phyloP scores from a whole-genome alignment of 139 green algal species.

The Chlamydomonas sp. region DNA sequence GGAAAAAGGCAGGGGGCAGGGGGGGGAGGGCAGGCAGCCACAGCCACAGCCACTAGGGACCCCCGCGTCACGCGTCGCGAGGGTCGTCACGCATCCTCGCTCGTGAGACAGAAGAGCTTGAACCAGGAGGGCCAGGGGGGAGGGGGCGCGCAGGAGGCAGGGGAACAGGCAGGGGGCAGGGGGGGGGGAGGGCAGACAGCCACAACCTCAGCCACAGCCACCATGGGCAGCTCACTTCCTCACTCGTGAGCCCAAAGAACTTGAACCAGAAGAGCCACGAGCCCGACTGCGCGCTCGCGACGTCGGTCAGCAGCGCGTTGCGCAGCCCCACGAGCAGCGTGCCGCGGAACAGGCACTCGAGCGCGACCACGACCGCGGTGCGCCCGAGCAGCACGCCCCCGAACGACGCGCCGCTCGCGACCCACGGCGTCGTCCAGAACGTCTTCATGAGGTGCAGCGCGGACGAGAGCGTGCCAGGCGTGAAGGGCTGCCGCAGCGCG shows the following conservation, averaged over 20 bases:
- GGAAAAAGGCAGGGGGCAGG: too few species aligned
- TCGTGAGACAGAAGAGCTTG: too few species aligned
- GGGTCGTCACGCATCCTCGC: too few species aligned
- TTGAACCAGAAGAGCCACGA: not conserved
- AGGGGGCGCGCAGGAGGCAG: not conserved
- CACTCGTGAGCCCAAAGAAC: not conserved
- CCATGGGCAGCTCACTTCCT: not conserved
- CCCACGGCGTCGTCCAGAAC: conserved; percentile 3
- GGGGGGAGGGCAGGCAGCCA: too few species aligned
- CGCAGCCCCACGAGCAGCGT: not conserved
- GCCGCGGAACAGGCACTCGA: conserved; percentile 3
- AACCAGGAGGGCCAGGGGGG: not conserved
- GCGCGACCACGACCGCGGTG: not conserved
- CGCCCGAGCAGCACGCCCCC: not conserved
- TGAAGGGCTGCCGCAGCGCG: not conserved
- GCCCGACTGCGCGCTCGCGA: not conserved
- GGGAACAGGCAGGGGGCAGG: too few species aligned
- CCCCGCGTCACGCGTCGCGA: too few species aligned
- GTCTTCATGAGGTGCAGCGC: not conserved
- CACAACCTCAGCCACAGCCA: too few species aligned
- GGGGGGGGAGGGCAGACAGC: too few species aligned
- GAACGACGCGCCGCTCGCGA: not conserved
- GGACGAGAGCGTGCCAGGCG: not conserved
- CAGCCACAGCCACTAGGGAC: too few species aligned
- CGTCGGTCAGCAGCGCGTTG: not conserved